Evolutionary conservation across 371 early-diverging fungal species (phyloP).

Genomic region (Basidiobolus heterosporus): DNA sequence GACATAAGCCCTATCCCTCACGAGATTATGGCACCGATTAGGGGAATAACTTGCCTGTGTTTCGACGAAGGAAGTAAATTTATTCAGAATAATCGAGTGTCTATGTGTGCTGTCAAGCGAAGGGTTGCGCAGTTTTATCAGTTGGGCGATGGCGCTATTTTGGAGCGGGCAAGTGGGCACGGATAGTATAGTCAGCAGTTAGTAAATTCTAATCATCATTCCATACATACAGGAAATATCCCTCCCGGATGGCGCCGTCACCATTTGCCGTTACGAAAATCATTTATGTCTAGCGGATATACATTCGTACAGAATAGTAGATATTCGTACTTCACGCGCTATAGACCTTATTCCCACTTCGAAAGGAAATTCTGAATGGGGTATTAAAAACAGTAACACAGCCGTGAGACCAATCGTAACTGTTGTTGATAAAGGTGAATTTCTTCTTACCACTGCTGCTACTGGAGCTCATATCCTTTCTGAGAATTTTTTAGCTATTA

Average conservation of each 20-base stretch:
- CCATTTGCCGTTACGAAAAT: constrained; percentile 26
- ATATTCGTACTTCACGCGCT: constrained; percentile 22
- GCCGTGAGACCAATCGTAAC: constrained; percentile 39
- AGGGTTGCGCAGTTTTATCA: constrained; percentile 35
- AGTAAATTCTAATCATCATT: not conserved
- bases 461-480: constrained; percentile 22
- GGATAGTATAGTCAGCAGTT: not conserved
- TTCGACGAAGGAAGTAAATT: not conserved
- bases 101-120: constrained; percentile 37
- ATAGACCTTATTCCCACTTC: constrained; percentile 42
- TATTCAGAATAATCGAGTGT: not conserved
- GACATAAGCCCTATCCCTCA: not conserved
- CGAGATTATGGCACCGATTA: not conserved
- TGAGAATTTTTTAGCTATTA: not conserved
- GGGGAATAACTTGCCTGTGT: not conserved
- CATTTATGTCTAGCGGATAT: constrained; percentile 47
- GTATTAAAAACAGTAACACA: constrained; percentile 20
- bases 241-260: constrained; percentile 39
- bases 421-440: constrained; percentile 45
- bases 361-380: constrained; percentile 14
- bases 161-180: constrained; percentile 10
- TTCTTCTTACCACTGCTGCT: constrained; percentile 48
- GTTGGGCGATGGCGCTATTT: constrained; percentile 14
- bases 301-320: constrained; percentile 42
- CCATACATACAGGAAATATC: constrained; percentile 33